Base-by-base conservation (phyloP, 805 yeast genomes). In the Zygoascus biomembranicola region DNA sequence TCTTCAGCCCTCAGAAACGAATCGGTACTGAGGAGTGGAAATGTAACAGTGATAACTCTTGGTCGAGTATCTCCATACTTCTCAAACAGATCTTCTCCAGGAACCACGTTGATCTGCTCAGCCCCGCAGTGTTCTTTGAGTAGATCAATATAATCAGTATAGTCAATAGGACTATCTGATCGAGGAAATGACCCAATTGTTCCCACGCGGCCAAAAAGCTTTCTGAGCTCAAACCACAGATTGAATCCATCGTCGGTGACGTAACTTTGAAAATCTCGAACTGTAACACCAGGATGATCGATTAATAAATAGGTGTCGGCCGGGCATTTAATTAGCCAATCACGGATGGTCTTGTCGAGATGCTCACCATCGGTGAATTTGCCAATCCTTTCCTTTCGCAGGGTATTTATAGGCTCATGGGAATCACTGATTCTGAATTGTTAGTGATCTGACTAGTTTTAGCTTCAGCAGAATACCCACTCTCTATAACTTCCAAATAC, bases 51-150 rank as follows among this genome's bases (percentile, higher is more conserved):
- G 18, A 87, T 79, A 10, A 85, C 75, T 57, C 90, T 72, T 32
- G 74, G 79, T 19, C 78, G 69, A 0, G 79, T 71, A 62, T 87
- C 95, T 41, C 78, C 73, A 63, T 85, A 86, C 4, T 73, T 67
- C 26, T 53, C 61, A 32, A 59, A 32, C 32, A 53, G 55, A 9
- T 56, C 55, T 18, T 59, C 56, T 2, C 26, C 55, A 43, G 53
- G 41, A 48, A 37, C 42, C 14, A 52, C 52, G 9, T 5, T 35
- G 3, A 52, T 32, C 28, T n/a, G 14, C 37, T 52, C 28, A 16
- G 47, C 45, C 5, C 28, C 32, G 20, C 54, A 47, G 26, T 41
- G 20, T 8, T 48, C 16, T 31, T 37, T 44, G 43, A 42, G 32
- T 31, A 28, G 18, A 35, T 20, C 66, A 61, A 45, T 73, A 76